phyloP scores from a whole-genome alignment of 352 stramenopile species.

The Phytophthora idaei region DNA sequence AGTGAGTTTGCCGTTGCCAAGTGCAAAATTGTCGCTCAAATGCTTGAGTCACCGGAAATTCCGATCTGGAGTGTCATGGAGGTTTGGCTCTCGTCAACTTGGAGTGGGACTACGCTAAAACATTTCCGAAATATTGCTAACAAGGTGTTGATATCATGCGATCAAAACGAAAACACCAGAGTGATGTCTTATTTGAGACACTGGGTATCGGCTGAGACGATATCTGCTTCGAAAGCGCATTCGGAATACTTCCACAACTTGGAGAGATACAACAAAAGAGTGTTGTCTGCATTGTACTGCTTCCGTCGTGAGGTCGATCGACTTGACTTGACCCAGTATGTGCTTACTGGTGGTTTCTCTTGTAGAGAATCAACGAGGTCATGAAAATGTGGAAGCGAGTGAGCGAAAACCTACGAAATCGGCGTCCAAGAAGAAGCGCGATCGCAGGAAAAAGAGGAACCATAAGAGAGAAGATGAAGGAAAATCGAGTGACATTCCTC shows the following conservation, averaged over 20 bases:
- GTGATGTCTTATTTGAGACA: constrained; percentile 31
- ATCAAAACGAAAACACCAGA: constrained; percentile 20
- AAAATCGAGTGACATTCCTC: neutral
- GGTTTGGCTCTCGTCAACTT: constrained; percentile 7
- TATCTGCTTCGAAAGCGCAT: constrained; percentile 27
- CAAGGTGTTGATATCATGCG: constrained; percentile 9
- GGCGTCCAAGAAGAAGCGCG: neutral
- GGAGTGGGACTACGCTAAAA: neutral
- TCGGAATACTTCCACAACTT: constrained; percentile 25
- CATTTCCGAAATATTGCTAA: constrained; percentile 11
- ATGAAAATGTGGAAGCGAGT: neutral
- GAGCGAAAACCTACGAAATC: too few species aligned
- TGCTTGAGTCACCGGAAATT: neutral
- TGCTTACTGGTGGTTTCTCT: constrained; percentile 19
- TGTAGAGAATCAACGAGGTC: constrained; percentile 5
- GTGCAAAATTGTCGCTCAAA: constrained; percentile 6
- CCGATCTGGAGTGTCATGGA: constrained; percentile 2
- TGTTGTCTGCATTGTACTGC: constrained; percentile 1
- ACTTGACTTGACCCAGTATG: constrained; percentile 30
- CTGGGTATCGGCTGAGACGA: constrained; percentile 24
- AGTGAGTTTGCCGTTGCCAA: constrained; percentile 9
- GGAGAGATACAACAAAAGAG: constrained; percentile 11
- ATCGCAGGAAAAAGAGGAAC: constrained; percentile 12
- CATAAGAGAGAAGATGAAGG: constrained; percentile 4
- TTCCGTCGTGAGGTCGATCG: constrained; percentile 30